Conservation (phyloP, 306 rosid genomes). For the Cicer chorassanicum region DNA sequence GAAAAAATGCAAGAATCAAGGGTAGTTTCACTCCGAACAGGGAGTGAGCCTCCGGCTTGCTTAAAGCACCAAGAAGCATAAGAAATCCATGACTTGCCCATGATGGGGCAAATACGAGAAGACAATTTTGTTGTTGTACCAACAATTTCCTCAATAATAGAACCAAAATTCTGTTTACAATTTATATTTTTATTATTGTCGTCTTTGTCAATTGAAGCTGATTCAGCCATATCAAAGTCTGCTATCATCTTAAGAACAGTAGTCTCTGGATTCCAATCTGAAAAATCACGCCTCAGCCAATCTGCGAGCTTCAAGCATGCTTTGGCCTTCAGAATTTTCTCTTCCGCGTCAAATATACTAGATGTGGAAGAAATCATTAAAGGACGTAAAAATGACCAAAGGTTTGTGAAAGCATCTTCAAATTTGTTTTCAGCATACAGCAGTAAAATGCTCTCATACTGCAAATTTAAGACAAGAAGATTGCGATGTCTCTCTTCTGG, state of each 20-base stretch:
- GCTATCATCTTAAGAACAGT: conserved; percentile 62
- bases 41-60: conserved; percentile 78
- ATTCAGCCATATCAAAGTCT: conserved; percentile 59
- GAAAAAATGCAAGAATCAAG: conserved; percentile 69
- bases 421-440: conserved; percentile 80
- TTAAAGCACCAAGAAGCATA: conserved; percentile 96
- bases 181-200: conserved; percentile 46
- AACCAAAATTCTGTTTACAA: conserved; percentile 49
- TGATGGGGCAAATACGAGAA: conserved; percentile 76
- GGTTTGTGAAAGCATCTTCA: conserved; percentile 83
- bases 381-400: conserved; percentile 83
- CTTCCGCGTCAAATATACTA: conserved; percentile 53
- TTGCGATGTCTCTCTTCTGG: conserved; percentile 57
- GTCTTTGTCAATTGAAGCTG: conserved; percentile 49
- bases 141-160: conserved; percentile 73
- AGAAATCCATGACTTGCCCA: conserved; percentile 95
- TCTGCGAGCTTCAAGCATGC: conserved; percentile 87
- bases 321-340: conserved; percentile 76
- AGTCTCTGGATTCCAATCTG: conserved; percentile 59
- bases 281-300: conserved; percentile 72
- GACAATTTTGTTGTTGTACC: conserved; percentile 82
- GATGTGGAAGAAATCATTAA: conserved; percentile 66
- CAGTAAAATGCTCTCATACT: conserved; percentile 78
- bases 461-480: conserved; percentile 69
- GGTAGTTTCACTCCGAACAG: conserved; percentile 54